Percentiles rank a stretch among this genome's conserved stretches.
Evolutionary conservation across 2,329 filamentous ascomycete genomes (phyloP).

Genomic region (Chaetothyriales sp.): DNA sequence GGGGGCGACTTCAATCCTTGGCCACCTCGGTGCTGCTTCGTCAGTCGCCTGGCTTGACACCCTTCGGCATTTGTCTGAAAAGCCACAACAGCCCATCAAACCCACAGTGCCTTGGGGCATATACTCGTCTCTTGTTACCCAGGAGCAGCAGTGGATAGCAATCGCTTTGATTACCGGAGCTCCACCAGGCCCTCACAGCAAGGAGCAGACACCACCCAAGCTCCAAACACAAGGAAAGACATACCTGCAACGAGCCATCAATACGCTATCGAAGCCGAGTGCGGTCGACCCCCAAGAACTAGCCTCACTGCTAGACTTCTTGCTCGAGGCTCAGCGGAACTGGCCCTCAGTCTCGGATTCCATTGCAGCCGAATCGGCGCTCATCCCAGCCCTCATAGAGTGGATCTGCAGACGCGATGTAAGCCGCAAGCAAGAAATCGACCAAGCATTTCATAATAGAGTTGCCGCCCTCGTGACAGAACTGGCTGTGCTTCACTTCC

Average conservation of each 20-base stretch:
- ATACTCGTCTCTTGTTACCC: conserved; percentile 71
- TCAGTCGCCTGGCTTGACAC: conserved; percentile 61
- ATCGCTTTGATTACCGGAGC: conserved; percentile 82
- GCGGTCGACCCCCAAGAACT: conserved; percentile 52
- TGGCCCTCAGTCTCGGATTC: conserved; percentile 90
- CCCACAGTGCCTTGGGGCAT: conserved; percentile 63
- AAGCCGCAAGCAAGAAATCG: conserved; percentile 33
- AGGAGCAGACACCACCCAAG: conserved; percentile 31
- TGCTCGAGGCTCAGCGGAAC: conserved; percentile 77
- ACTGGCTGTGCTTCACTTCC: conserved; percentile 79
- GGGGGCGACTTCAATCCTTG: conserved; percentile 43
- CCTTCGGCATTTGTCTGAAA: background rate
- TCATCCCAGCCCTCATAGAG: conserved; percentile 57
- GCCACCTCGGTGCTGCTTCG: conserved; percentile 68
- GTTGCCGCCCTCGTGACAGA: conserved; percentile 76
- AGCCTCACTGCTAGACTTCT: conserved; percentile 69
- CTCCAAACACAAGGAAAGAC: conserved; percentile 40
- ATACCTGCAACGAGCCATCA: conserved; percentile 60
- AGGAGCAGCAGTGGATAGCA: conserved; percentile 90
- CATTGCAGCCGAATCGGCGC: conserved; percentile 57
- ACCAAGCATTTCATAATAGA: conserved; percentile 47
- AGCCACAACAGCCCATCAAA: background rate
- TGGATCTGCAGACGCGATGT: conserved; percentile 52
- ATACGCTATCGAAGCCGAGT: conserved; percentile 53
- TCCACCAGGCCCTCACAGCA: conserved; percentile 63